Conservation (phyloP, 345 rosid genomes). For the Eutrema japonicum region DNA sequence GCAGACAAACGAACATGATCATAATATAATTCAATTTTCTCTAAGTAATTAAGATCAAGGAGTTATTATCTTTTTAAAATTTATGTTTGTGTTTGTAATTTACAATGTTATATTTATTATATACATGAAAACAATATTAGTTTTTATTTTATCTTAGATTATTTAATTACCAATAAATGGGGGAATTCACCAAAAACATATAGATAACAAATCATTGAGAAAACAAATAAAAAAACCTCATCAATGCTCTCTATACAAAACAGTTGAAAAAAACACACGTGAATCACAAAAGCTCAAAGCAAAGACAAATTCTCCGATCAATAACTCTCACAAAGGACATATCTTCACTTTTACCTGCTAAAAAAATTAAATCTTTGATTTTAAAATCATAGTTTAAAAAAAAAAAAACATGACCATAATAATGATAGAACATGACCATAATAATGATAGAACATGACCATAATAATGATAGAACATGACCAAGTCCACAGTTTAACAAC, state of each 20-base stretch:
- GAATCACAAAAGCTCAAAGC: constrained; percentile 31
- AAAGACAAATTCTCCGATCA: constrained; percentile 33
- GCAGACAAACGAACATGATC: too few relatives aligned
- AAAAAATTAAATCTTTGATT: neutral
- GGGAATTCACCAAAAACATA: neutral
- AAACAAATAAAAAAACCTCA: neutral
- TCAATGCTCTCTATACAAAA: constrained; percentile 6
- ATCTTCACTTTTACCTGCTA: constrained; percentile 34
- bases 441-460: constrained; percentile 6
- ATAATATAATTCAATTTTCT: constrained; percentile 13
- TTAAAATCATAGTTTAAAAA: neutral
- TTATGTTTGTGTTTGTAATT: too few relatives aligned
- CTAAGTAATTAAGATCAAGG: neutral
- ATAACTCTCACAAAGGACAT: constrained; percentile 39
- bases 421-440: too few relatives aligned
- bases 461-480: constrained; percentile 22
- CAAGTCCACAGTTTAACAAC: constrained; percentile 36
- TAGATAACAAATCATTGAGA: neutral
- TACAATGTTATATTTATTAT: too few relatives aligned
- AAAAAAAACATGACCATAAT: neutral
- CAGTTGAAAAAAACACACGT: constrained; percentile 35
- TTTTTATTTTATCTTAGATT: neutral
- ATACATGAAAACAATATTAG: too few relatives aligned
- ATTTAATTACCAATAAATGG: neutral
- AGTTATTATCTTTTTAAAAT: too few relatives aligned